Base-by-base conservation (phyloP, 805 yeast species). In the Maudiozyma saulgeensis region DNA sequence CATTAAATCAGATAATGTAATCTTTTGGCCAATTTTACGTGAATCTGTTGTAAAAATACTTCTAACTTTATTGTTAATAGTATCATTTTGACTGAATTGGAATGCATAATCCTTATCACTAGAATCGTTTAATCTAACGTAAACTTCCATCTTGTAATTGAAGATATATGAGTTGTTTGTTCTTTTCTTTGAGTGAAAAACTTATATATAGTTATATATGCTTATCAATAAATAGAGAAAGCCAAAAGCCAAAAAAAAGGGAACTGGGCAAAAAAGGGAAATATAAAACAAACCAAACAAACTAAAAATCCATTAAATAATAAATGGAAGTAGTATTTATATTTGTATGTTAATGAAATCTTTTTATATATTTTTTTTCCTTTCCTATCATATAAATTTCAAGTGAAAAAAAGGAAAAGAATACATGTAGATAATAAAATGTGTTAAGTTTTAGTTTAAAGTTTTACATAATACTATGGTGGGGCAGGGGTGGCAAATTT, bases 91-190 rank as follows among this genome's bases (percentile, higher is more conserved):
- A 23, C 76, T 73, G n/a, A 89, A 78, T 56, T 79, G 82, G 71
- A 91, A 87, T 58, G 96, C 87, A 68, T 88, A 90, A 65, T 91
- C 99, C 65, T 84, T 84, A 60, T 88, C 96, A 45, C 71, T 66
- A 61, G 90, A 96, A 51, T 79, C 84, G 63, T 87, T 88, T 76
- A 91, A 80, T 51, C 99, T 84, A 55, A 93, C 67, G 69, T 80
- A 89, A 35, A 66, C 55, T 51, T 67, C 70, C 70, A 67, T 67
- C 15, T 32, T 45, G 15, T 28, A 21, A 21, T 21, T 3, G 23
- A 21, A 21, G 23, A 21, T 21, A 3, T 21, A 21, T 21, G 23
- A 3, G 23, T 3, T 15, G n/a, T 18, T 18, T 39, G 18, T 19
- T 2, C 6, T 39, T 39, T 19, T 2, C 6, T 39, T 39, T 39